These are phyloP conservation scores for Purpureocillium takamizusanense DNA, from an alignment of 2,329 filamentous ascomycete genomes.

Conservation along the genomic window DNA sequence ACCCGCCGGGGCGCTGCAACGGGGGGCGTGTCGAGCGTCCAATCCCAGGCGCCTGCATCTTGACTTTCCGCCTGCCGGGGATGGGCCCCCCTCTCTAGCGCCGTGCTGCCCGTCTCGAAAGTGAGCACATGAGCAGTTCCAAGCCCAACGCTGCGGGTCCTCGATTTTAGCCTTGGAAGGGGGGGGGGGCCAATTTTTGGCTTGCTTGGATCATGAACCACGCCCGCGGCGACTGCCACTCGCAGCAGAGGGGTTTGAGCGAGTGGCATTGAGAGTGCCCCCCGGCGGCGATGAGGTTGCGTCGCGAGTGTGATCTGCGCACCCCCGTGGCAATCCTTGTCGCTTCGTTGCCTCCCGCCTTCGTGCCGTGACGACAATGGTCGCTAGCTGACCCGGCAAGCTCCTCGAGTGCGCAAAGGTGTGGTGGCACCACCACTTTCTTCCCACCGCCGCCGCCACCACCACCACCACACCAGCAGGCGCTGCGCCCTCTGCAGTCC, in stretches of 20 bases:
- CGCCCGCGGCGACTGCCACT: background rate
- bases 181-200: background rate
- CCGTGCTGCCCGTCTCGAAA: slow-evolving; percentile 29
- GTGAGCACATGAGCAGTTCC: slow-evolving; percentile 35
- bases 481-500: too few relatives aligned
- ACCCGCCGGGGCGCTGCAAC: too few relatives aligned
- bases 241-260: too few relatives aligned
- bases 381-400: too few relatives aligned
- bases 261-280: too few relatives aligned
- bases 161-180: slow-evolving; percentile 1
- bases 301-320: slow-evolving; percentile 1
- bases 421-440: too few relatives aligned
- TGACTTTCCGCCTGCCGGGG: slow-evolving; percentile 25
- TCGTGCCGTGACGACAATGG: too few relatives aligned
- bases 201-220: background rate
- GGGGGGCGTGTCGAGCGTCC: too few relatives aligned
- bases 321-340: background rate
- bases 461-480: too few relatives aligned
- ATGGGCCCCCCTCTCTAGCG: slow-evolving; percentile 25
- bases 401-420: too few relatives aligned
- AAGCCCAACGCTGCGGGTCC: slow-evolving; percentile 30
- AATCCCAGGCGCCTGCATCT: slow-evolving; percentile 4
- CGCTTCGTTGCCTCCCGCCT: background rate
- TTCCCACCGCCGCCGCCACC: too few relatives aligned
- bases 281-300: background rate